These are phyloP conservation scores for Claviceps pazoutovae DNA, from an alignment of 2,329 filamentous ascomycete species.

Conservation along the genomic window DNA sequence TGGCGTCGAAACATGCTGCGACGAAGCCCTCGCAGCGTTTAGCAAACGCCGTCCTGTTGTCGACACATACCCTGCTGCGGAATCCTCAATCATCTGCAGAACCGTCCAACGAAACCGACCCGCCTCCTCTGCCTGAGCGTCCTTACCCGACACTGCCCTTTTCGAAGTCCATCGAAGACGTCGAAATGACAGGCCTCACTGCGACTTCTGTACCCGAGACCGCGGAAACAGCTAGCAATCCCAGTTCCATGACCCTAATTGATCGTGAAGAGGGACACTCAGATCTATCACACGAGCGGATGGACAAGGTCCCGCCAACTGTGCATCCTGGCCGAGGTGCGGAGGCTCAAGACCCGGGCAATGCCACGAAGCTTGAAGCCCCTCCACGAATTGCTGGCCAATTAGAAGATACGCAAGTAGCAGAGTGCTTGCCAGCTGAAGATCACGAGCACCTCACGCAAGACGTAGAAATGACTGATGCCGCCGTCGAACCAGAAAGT, in stretches of 20 bases:
- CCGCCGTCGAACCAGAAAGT: constrained; percentile 18
- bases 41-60: constrained; percentile 63
- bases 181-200: constrained; percentile 20
- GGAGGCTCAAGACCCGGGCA: constrained; percentile 3
- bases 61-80: constrained; percentile 25
- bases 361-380: constrained; percentile 2
- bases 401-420: neutral
- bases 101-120: constrained; percentile 12
- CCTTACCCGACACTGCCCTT: constrained; percentile 26
- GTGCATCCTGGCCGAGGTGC: constrained; percentile 6
- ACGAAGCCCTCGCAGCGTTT: constrained; percentile 64
- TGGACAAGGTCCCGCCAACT: constrained; percentile 11
- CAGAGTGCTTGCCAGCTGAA: neutral
- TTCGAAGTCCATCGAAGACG: constrained; percentile 15
- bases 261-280: constrained; percentile 25
- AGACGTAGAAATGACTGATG: constrained; percentile 18
- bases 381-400: neutral
- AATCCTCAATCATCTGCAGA: constrained; percentile 17
- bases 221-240: constrained; percentile 29
- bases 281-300: constrained; percentile 22
- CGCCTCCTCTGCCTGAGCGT: constrained; percentile 37
- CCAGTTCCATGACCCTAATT: constrained; percentile 40
- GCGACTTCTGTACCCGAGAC: constrained; percentile 17
- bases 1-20: constrained; percentile 43
- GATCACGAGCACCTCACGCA: constrained; percentile 3